These are phyloP conservation scores for Suillus occidentalis DNA, from an alignment of 768 basidiomycete genomes.

Conservation along the genomic window DNA sequence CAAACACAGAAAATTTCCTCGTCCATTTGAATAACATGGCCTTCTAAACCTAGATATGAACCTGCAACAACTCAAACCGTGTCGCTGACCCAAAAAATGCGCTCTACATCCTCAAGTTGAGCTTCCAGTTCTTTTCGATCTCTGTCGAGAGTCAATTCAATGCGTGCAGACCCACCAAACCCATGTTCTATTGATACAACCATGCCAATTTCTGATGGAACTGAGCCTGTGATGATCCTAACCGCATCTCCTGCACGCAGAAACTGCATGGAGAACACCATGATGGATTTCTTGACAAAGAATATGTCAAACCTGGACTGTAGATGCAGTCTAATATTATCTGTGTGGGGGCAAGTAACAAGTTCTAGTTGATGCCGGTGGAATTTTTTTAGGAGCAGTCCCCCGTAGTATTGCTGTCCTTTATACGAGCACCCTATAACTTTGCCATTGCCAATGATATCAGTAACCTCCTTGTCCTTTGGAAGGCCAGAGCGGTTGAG, in stretches of 20 bases:
- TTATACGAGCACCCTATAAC: neutral
- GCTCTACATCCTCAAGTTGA: too few species aligned
- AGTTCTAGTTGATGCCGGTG: neutral
- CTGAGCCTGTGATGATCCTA: neutral
- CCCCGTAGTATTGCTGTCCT: neutral
- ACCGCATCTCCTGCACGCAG: neutral
- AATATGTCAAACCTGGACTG: neutral
- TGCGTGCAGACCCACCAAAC: too few species aligned
- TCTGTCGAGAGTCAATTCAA: too few species aligned
- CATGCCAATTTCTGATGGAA: too few species aligned
- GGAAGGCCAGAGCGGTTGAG: neutral
- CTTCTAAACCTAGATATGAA: too few species aligned
- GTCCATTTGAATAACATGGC: too few species aligned
- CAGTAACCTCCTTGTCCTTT: neutral
- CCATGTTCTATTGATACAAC: too few species aligned
- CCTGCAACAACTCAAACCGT: too few species aligned
- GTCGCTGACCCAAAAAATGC: too few species aligned
- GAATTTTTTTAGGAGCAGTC: neutral
- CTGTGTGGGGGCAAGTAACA: neutral
- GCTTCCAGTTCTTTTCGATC: too few species aligned
- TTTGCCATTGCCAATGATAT: neutral
- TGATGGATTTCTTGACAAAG: neutral
- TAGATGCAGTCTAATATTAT: neutral
- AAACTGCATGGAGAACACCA: neutral
- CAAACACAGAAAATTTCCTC: too few species aligned